These are phyloP conservation scores for Paralagenidium karlingii DNA, from an alignment of 352 stramenopile species.

Conservation along the genomic window DNA sequence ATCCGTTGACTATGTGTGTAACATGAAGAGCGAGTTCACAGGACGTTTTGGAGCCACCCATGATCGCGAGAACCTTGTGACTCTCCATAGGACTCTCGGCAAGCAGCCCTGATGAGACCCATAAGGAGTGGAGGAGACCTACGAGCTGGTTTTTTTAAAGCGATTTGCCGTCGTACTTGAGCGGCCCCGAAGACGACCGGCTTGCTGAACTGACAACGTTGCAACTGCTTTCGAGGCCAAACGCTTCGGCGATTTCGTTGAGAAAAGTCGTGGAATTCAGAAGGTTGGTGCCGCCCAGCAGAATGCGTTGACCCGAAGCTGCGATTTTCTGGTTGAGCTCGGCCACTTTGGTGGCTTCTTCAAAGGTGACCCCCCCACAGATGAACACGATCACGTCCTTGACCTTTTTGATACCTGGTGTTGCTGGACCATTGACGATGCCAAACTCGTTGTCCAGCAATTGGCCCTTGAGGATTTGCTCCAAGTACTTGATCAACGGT, in stretches of 20 bases:
- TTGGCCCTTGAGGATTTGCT: constrained; percentile 66
- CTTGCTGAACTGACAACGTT: no score
- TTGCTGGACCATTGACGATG: constrained; percentile 96
- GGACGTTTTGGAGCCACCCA: no score
- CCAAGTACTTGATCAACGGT: constrained; percentile 90
- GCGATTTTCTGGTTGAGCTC: constrained; percentile 90
- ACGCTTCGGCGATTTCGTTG: constrained; percentile 78
- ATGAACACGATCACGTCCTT: constrained; percentile 97
- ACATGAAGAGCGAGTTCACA: no score
- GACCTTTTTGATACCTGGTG: constrained; percentile 92
- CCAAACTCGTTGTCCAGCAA: constrained; percentile 77
- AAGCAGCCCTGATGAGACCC: no score
- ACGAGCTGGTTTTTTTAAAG: no score
- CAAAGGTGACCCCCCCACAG: constrained; percentile 96
- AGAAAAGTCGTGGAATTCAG: constrained; percentile 98
- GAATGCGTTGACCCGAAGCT: constrained; percentile 74
- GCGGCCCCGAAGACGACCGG: no score
- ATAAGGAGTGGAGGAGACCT: no score
- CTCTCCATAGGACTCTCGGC: no score
- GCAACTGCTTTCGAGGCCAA: not conserved
- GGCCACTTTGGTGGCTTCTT: constrained; percentile 96
- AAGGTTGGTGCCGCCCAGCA: constrained; percentile 93
- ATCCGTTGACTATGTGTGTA: no score
- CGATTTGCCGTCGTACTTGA: no score
- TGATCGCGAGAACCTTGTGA: no score